Conservation (phyloP, 371 early-diverging fungal species). For the Mucor plumbeus region DNA sequence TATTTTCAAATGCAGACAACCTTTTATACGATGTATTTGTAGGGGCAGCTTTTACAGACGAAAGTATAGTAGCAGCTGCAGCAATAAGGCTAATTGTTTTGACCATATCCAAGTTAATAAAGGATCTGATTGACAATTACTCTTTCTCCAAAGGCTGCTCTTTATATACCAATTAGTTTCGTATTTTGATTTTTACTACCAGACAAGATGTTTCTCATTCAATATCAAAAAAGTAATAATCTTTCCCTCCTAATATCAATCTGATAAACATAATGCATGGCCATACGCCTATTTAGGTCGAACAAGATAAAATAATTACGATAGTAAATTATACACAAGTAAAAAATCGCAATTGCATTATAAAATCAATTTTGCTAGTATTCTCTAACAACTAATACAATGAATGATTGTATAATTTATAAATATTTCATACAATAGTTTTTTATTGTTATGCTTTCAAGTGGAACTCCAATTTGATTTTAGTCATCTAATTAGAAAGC, state of each 20-base stretch:
- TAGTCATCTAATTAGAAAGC: no score
- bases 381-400: background rate
- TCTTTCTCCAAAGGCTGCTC: background rate
- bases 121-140: background rate
- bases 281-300: no score
- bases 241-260: no score
- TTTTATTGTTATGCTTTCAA: background rate
- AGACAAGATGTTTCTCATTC: no score
- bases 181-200: background rate
- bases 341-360: no score
- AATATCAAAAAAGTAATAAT: no score
- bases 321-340: no score
- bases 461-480: no score
- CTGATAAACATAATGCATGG: no score
- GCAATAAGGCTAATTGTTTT: background rate
- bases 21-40: background rate
- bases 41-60: background rate
- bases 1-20: background rate
- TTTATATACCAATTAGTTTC: background rate
- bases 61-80: background rate
- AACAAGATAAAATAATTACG: no score
- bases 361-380: no score
- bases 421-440: background rate
- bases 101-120: background rate
- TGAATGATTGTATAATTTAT: background rate